These are phyloP conservation scores for Artemisia annua DNA, from an alignment of 129 eudicot genomes.

Conservation along the genomic window DNA sequence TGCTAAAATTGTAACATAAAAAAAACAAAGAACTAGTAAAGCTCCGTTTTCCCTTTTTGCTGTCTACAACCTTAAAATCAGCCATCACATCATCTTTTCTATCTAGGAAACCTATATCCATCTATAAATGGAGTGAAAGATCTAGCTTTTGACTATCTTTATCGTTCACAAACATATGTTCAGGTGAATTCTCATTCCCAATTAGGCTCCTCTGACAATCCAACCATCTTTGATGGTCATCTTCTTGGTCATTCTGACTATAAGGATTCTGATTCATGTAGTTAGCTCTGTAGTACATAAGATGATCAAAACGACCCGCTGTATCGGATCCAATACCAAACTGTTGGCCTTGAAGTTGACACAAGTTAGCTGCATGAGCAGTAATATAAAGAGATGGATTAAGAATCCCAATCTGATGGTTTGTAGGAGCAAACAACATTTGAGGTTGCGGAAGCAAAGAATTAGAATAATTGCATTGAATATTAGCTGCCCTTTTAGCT, in stretches of 20 bases:
- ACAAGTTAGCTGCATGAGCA: constrained; percentile 58
- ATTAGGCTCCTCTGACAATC: constrained; percentile 43
- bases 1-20: constrained; percentile 27
- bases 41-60: constrained; percentile 19
- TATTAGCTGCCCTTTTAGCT: constrained; percentile 47
- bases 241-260: constrained; percentile 41
- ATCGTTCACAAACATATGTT: constrained; percentile 32
- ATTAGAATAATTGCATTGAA: constrained; percentile 31
- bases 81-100: constrained; percentile 20
- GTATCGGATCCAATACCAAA: constrained; percentile 60
- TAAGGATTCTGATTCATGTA: constrained; percentile 37
- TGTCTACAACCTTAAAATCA: no score
- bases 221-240: constrained; percentile 42
- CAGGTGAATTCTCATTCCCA: constrained; percentile 26
- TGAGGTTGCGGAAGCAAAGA: constrained; percentile 53
- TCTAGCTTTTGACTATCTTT: constrained; percentile 39
- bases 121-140: constrained; percentile 44
- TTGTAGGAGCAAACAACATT: constrained; percentile 48
- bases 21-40: constrained; percentile 30
- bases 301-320: constrained; percentile 49
- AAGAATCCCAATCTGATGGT: constrained; percentile 37
- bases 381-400: constrained; percentile 59
- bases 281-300: constrained; percentile 44
- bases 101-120: constrained; percentile 30
- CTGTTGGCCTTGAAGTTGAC: constrained; percentile 52